Conservation (phyloP, 2,329 filamentous ascomycete species). For the Clarireedia paspali region DNA sequence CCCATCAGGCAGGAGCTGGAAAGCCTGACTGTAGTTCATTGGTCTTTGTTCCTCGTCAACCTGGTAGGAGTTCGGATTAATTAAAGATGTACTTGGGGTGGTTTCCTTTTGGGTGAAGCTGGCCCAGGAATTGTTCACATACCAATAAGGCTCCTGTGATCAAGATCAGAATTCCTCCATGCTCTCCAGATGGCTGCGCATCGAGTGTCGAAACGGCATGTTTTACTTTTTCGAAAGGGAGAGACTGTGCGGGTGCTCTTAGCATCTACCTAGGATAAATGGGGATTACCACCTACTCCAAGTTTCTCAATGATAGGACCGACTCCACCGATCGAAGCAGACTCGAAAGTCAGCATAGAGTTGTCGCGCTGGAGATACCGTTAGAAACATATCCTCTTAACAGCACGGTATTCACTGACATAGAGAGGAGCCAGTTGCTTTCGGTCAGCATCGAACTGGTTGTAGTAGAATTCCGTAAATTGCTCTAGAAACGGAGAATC, state of each 20-base stretch:
- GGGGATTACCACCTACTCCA: conserved; percentile 43
- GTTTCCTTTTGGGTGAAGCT: conserved; percentile 3
- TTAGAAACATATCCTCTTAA: conserved; percentile 14
- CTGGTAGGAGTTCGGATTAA: conserved; percentile 37
- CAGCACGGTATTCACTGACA: conserved; percentile 45
- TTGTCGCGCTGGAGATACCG: conserved; percentile 53
- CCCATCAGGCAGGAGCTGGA: conserved; percentile 70
- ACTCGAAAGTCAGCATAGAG: conserved; percentile 95
- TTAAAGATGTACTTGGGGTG: background rate
- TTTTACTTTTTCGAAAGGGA: conserved; percentile 75
- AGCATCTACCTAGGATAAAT: conserved; percentile 6
- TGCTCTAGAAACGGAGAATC: conserved; percentile 50
- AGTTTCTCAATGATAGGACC: conserved; percentile 72
- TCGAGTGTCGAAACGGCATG: conserved; percentile 74
- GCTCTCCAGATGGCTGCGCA: conserved; percentile 65
- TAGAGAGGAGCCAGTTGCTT: conserved; percentile 62
- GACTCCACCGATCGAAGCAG: conserved; percentile 54
- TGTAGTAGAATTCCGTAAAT: conserved; percentile 89
- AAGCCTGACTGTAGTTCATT: conserved; percentile 86
- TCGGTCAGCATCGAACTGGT: conserved; percentile 72
- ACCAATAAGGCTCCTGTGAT: conserved; percentile 83
- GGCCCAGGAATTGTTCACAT: conserved; percentile 30
- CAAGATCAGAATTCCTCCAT: conserved; percentile 71
- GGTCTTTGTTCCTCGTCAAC: conserved; percentile 79
- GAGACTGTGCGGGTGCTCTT: conserved; percentile 40